A percentile compares a stretch with the other conserved stretches of the same genome.
Conservation (phyloP, 768 basidiomycete species). For the Inosperma sp. region DNA sequence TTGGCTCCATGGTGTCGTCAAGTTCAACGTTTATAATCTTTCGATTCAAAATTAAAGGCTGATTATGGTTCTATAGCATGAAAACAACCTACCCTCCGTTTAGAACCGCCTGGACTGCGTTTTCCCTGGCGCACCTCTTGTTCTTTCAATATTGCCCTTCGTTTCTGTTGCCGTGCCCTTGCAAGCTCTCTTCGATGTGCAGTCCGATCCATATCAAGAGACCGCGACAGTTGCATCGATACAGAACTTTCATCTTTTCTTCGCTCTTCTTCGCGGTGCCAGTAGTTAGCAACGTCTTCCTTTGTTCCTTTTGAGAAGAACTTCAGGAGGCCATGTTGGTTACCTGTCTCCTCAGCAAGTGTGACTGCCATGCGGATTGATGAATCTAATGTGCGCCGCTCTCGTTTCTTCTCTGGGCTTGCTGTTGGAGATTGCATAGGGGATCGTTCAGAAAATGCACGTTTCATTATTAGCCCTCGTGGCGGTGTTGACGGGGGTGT, state of each 20-base stretch:
- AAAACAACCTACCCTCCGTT: neutral
- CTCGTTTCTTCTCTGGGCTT: neutral
- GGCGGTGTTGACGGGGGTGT: neutral
- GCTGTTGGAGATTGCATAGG: neutral
- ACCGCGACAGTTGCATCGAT: too few species aligned
- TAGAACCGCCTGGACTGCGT: neutral
- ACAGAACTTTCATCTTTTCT: neutral
- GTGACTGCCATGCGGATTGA: neutral
- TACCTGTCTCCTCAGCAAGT: neutral
- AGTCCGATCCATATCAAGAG: neutral
- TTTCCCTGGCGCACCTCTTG: neutral
- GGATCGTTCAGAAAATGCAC: neutral
- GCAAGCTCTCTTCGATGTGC: neutral
- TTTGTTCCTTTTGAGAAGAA: conserved; percentile 7
- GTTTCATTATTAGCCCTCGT: neutral
- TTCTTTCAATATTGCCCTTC: neutral
- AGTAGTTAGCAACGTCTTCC: neutral
- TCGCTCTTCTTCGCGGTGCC: too few species aligned
- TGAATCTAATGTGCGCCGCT: neutral
- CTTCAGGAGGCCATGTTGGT: neutral
- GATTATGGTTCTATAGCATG: neutral
- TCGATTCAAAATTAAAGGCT: neutral
- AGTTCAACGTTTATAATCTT: neutral
- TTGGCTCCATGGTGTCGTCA: neutral
- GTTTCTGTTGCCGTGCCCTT: neutral